Evolutionary conservation across 129 eudicot species (phyloP).

Genomic region (Flaveria ramosissima): DNA sequence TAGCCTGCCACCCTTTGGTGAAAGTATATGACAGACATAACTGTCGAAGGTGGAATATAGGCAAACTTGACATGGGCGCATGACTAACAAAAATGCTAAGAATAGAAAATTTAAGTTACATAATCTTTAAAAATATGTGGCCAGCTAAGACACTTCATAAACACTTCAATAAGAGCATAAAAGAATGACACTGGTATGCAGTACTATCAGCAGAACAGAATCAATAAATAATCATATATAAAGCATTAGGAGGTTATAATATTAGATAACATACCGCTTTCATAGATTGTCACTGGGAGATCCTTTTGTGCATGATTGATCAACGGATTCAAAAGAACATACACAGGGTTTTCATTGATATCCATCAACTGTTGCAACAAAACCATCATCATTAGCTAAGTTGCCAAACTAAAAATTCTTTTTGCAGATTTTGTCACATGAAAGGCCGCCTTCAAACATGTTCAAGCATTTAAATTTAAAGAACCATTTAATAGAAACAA

Average conservation of each 20-base stretch:
- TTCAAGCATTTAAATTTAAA: not conserved
- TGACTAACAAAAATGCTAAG: not conserved
- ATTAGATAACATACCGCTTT: constrained; percentile 65
- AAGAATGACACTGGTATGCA: not conserved
- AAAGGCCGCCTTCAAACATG: not conserved
- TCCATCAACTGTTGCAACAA: constrained; percentile 82
- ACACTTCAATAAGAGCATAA: constrained; percentile 6
- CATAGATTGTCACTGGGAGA: constrained; percentile 82
- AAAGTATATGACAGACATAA: not conserved
- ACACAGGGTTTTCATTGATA: constrained; percentile 90
- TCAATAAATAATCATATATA: not conserved
- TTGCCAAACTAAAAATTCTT: not conserved
- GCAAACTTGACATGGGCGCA: not conserved
- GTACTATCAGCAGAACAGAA: not conserved
- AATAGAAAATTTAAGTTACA: not conserved
- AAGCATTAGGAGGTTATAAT: not conserved
- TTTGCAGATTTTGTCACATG: not conserved
- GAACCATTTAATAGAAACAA: not conserved
- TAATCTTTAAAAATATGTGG: not conserved
- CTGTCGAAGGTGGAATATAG: not conserved
- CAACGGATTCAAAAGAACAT: constrained; percentile 85
- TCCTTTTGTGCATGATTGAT: constrained; percentile 96
- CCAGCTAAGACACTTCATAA: not conserved
- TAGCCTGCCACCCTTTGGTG: not conserved
- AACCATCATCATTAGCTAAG: constrained; percentile 23